Base-by-base conservation (phyloP, 2,329 filamentous ascomycete species). In the Ascosphaera apis region DNA sequence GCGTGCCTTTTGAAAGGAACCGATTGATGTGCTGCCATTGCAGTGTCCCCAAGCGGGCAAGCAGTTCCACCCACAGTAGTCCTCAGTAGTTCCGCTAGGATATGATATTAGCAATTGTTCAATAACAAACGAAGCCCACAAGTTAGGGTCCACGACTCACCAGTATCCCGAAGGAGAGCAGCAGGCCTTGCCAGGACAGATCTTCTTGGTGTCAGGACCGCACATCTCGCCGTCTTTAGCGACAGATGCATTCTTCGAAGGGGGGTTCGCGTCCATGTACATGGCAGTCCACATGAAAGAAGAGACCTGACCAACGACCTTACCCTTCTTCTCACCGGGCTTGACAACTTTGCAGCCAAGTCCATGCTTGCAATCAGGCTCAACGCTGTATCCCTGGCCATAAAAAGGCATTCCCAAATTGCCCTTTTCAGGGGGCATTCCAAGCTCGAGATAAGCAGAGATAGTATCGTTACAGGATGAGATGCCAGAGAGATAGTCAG, bases 381-480 rank as follows among this genome's bases (percentile, higher is more conserved):
- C 57, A 2, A 65, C 69, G 35, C 55, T 60, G 53, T 76, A 78
- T 54, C 64, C 79, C 48, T 78, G 78, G 34, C 67, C 65, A 48
- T 79, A 79, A 47, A 73, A 77, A 2, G 71, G 69, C 36, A 80
- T 66, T 0, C 75, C 74, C 2, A 78, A 58, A 41, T 74, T 75
- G 34, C 76, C 58, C 49, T 69, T 70, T 31, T 53, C 48, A 0
- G 66, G 49, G 0, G 61, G 51, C 1, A 69, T 62, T 2, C 74
- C 74, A 16, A 65, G 63, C 2, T 56, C 52, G n/a, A 73, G 50
- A 48, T 78, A 80, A 27, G 62, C 61, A 35, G 71, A 57, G 33
- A 80, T 50, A 2, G 66, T 57, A 3, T 61, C 54, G 4, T 62
- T 51, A 0, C 72, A 73, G 7, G 57, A 62, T 9, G 55, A 47